Base-by-base conservation (phyloP, 2,329 filamentous ascomycete genomes). In the Cytospora piceae region DNA sequence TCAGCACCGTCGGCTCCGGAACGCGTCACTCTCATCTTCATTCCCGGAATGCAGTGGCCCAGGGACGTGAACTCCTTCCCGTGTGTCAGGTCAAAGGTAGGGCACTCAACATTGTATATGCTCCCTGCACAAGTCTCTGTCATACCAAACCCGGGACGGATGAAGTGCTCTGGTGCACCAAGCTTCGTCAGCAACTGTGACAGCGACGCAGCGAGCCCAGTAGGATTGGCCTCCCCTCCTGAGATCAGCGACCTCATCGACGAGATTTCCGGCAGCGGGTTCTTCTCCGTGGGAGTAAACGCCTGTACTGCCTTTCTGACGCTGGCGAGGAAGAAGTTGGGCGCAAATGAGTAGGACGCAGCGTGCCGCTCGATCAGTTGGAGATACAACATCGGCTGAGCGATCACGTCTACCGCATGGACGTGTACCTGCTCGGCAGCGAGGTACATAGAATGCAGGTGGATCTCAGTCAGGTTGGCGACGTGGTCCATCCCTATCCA, bases 401-500 rank as follows among this genome's bases (percentile, higher is more conserved):
- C 66, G 0, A 82, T 66, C 2, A 85, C 60, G 22, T 81, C 77
- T 0, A 75, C 69, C 0, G 81, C 74, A 0, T 71, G 72, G 4
- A 83, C 75, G 61, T 84, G 82, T 11, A 86, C 69, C 69, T 86
- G 83, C 52, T 78, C 73, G 0, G 74, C 73, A 4, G 76, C 76
- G 1, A 77, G 68, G 31, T 67, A 74, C 58, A 85, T 70, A 1
- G 84, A 81, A 14, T 79, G 79, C 0, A 87, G 71, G 68, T 87
- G 85, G 20, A 82, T 79, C 61, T 87, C 82, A 0, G 77, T 73
- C 3, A 88, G 72, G 65, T 74, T 79, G 0, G 81, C 85, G 11
- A 85, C 83, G 64, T 87, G 85, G 67, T 87, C 83, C 11, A 86
- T 72, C 0, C 77, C 77, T n/a, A 84, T 78, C 82, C 82, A 85